These are phyloP conservation scores for Botryotinia convoluta DNA, from an alignment of 2,329 filamentous ascomycete genomes.

Conservation along the genomic window DNA sequence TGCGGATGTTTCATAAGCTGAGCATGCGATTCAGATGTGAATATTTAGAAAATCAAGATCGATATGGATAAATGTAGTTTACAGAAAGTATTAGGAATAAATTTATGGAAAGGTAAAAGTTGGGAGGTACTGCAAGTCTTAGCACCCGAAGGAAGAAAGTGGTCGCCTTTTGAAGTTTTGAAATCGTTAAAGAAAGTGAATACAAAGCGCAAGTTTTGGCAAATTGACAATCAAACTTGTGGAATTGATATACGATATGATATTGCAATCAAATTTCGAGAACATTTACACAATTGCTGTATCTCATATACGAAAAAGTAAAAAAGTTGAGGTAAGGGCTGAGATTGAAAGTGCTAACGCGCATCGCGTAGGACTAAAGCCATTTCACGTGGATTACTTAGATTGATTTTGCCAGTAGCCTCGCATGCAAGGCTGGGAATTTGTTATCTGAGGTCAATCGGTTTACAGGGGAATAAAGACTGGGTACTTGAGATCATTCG, in stretches of 20 bases:
- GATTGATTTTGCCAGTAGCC: constrained; percentile 12
- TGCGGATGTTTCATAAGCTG: constrained; percentile 22
- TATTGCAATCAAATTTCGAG: not conserved
- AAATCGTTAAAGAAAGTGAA: constrained; percentile 6
- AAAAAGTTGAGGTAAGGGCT: not conserved
- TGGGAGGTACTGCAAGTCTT: constrained; percentile 3
- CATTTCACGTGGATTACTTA: constrained; percentile 6
- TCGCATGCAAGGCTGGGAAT: constrained; percentile 11
- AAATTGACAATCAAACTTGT: not conserved
- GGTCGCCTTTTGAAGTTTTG: not conserved
- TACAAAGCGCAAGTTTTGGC: not conserved
- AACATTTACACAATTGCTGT: constrained; percentile 2
- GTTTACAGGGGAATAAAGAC: not conserved
- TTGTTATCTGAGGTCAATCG: not conserved
- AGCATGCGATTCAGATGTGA: constrained; percentile 17
- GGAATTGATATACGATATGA: not conserved
- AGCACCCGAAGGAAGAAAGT: not conserved
- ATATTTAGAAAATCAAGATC: not conserved
- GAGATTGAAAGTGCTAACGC: not conserved
- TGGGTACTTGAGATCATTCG: not conserved
- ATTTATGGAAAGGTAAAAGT: not conserved
- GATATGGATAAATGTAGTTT: not conserved
- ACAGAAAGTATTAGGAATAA: not conserved
- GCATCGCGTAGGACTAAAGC: constrained; percentile 20
- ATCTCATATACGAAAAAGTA: not conserved